Evolutionary conservation across 2,329 filamentous ascomycete species (phyloP), one percentile per base, ranked within the genome.

Genomic region (Parascedosporium putredinis): DNA sequence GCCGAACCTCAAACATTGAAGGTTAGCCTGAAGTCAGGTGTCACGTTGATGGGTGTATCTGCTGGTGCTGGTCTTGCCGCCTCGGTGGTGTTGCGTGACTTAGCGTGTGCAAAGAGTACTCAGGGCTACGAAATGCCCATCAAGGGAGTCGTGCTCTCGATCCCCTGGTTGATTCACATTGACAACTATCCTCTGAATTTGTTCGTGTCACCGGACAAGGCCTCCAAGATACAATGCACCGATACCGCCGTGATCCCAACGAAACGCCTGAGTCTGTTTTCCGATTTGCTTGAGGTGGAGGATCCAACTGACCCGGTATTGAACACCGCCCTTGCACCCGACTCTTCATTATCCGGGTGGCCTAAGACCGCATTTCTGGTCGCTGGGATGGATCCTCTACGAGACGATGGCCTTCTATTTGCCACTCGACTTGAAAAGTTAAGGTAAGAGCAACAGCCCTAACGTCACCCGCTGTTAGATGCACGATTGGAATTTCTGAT

Each of bases 31-130:
- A 49, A 61, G 1, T 53, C 54, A 0, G 59, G 59, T 1, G 54
- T 75, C 2, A 55, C 73, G 1, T 59, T 74, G 1, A 69, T 71
- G 4, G 72, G 72, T 1, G 63, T 70, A 16, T 73, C 70, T 0
- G 69, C 71, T 0, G 72, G 72, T 3, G 65, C 59, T 0, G 60
- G 58, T 49, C 43, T 74, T 12, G 59, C 69, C 3, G 67, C 69
- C 1, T 58, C 1, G 51, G 55, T 62, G 2, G 48, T 56, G 22
- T 55, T 56, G 14, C 66, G 67, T 6, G 67, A 75, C 34, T 50
- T 64, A 2, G 53, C 53, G 1, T 57, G 31, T 40, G 22, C 22
- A 29, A 16, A 31, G 38, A 40, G 23, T 23, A 29, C 34, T 20
- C 45, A 25, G 20, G 12, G 14, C 7, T 5, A 24, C 29, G n/a